Base-by-base conservation (phyloP, 2,329 filamentous ascomycete genomes). In the Diaporthe vaccinii region DNA sequence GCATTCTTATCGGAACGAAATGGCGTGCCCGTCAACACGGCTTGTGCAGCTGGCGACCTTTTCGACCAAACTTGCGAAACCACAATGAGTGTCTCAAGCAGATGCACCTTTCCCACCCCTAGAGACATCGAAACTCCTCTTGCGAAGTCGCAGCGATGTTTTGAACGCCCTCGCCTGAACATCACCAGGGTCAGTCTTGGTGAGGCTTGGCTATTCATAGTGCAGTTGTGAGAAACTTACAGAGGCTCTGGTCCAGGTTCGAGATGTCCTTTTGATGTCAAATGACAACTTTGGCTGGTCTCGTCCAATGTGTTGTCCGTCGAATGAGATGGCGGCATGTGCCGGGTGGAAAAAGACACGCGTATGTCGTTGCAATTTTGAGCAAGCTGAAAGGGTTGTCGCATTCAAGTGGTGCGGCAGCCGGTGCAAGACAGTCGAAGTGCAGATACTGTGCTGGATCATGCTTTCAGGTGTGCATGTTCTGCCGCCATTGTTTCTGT, bases 381-480 rank as follows among this genome's bases (percentile, higher is more conserved):
- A 28, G 61, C 61, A 49, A 65, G 25, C 41, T 65, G 61, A 65
- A 28, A 49, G 61, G 39, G 44, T 28, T 28, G 41, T 65, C 61
- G 41, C 44, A 49, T 49, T 44, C 61, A 65, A 65, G 61, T 49
- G 61, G 20, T 65, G 61, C 25, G 41, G 39, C n/a, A 65, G 28
- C 61, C 41, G 61, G 31, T 28, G 44, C 61, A 65, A 65, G 22
- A 20, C 39, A 65, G 39, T 44, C 44, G 39, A 65, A 25, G 61
- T 65, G 61, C 44, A 36, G 7, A 41, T 12, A 41, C 2, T 34
- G 34, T 14, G 34, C 10, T 61, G 20, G 34, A 41, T 14, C 17
- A 5, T 41, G 31, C 34, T 10, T n/a, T 41, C 58, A 25, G 25
- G n/a, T 55, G 25, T 31, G 22, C 17, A 55, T 55, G 58, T 46